phyloP scores from a whole-genome alignment of 2,329 filamentous ascomycete genomes.

The Trichoderma cornu-damae region DNA sequence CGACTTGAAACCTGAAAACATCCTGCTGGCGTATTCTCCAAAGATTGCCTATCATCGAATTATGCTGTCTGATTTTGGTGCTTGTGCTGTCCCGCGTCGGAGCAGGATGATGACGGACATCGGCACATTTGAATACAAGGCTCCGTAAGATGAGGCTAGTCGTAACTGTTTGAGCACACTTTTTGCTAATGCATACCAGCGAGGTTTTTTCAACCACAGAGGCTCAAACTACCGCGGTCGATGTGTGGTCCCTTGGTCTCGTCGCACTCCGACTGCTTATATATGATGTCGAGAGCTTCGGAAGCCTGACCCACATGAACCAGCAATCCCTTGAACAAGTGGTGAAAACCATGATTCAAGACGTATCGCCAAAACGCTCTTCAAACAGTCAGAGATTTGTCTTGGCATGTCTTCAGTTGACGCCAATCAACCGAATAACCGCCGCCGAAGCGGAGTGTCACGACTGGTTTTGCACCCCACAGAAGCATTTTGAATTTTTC shows the following conservation, averaged over 20 bases:
- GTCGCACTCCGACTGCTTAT: slow-evolving; percentile 37
- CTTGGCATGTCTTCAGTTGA: slow-evolving; percentile 30
- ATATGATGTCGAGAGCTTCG: slow-evolving; percentile 22
- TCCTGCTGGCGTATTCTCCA: slow-evolving; percentile 45
- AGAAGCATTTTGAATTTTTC: slow-evolving; percentile 31
- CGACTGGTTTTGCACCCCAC: slow-evolving; percentile 33
- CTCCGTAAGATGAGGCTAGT: slow-evolving; percentile 40
- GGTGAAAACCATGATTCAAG: slow-evolving; percentile 5
- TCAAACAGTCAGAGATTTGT: slow-evolving; percentile 29
- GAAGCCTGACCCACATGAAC: slow-evolving; percentile 27
- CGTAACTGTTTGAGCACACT: neutral
- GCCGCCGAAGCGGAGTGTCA: slow-evolving; percentile 29
- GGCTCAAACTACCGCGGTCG: slow-evolving; percentile 37
- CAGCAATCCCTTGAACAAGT: slow-evolving; percentile 22
- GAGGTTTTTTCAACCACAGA: slow-evolving; percentile 32
- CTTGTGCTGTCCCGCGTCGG: slow-evolving; percentile 39
- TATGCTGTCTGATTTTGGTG: slow-evolving; percentile 50
- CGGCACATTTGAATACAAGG: slow-evolving; percentile 45
- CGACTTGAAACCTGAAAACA: slow-evolving; percentile 52
- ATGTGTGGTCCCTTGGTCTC: slow-evolving; percentile 51
- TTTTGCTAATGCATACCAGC: slow-evolving; percentile 28
- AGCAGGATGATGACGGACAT: slow-evolving; percentile 41
- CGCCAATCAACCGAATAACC: slow-evolving; percentile 27
- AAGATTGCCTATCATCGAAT: slow-evolving; percentile 40
- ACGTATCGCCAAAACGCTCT: slow-evolving; percentile 22